Base-by-base conservation (phyloP, 495 filamentous ascomycete genomes). In the Thozetella sp. region DNA sequence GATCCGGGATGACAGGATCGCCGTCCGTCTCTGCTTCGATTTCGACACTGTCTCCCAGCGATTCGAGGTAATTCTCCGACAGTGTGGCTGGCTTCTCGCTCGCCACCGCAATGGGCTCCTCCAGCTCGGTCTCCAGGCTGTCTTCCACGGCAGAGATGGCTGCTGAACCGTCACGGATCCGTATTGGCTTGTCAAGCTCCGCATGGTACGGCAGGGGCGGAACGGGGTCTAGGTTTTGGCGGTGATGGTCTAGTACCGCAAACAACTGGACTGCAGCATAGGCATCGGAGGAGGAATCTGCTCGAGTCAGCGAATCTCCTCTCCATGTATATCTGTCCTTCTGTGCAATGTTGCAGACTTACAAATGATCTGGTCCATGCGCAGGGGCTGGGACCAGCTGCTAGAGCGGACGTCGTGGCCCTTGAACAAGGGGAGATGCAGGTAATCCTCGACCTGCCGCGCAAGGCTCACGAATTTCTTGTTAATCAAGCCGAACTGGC, bases 211-310 rank as follows among this genome's bases (percentile, higher is more conserved):
- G 92, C 2, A 85, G 76, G 12, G 89, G 90, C 22, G 92, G 93
- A 2, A 75, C 75, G 17, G 92, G 91, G 37, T 84, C 67, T 56
- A 96, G 78, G 12, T 78, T 73, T 57, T 78, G 72, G 51, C 93
- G 76, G 57, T 90, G 88, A 37, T 81, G 69, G 64, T 97, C 84
- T 60, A 96, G 80, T 1, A 77, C 72, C 54, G 90, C 78, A 67
- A 83, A 95, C 25, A 96, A 79, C 65, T 90, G 87, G 19, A 94
- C 62, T 26, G 87, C 86, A 54, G 91, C 92, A 66, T 94, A 97
- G 1, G 92, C 86, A 69, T 97, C 93, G 1, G 86, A 84, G 17
- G 92, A 92, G 9, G 92, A 91, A 76, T 97, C 89, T 92, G 60
- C 17, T 27, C 22, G 30, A 11, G 43, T 68, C 20, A 60, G 58